Evolutionary conservation across 169 alveolate species (phyloP).

Genomic region (Cryptosporidium sp.): DNA sequence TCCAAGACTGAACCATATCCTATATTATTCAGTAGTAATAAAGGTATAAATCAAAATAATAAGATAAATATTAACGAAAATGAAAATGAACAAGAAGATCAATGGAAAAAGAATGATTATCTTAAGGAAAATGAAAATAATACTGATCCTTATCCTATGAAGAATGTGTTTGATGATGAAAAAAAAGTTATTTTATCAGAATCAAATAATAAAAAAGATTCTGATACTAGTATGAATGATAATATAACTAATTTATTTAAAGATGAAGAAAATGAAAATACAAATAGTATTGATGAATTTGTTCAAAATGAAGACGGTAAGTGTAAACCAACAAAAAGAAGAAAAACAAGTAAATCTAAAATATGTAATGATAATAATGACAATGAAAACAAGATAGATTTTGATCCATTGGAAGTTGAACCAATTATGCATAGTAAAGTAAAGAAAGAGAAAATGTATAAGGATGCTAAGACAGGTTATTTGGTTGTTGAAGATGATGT

Average conservation of each 20-base stretch:
- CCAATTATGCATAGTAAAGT: constrained; percentile 16
- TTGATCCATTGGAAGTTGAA: constrained; percentile 57
- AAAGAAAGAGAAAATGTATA: constrained; percentile 37
- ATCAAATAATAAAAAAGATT: background rate
- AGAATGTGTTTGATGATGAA: background rate
- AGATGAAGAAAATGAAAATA: constrained; percentile 27
- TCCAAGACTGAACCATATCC: constrained; percentile 76
- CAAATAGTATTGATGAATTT: background rate
- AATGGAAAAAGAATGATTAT: background rate
- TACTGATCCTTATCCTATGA: constrained; percentile 65
- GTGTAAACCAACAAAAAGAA: background rate
- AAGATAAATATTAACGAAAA: background rate
- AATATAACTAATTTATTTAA: constrained; percentile 23
- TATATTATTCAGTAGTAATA: constrained; percentile 34
- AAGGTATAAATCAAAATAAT: background rate
- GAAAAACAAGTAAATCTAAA: background rate
- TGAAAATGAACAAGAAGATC: background rate
- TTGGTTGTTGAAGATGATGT: constrained; percentile 63
- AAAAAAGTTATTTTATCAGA: background rate
- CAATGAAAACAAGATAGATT: background rate
- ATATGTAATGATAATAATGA: background rate
- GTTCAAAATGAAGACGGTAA: background rate
- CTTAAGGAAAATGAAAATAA: background rate
- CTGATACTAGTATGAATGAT: background rate
- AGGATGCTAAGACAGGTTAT: constrained; percentile 60